These are phyloP conservation scores for Lentinula guzmanii DNA, from an alignment of 768 basidiomycete genomes.

Conservation along the genomic window DNA sequence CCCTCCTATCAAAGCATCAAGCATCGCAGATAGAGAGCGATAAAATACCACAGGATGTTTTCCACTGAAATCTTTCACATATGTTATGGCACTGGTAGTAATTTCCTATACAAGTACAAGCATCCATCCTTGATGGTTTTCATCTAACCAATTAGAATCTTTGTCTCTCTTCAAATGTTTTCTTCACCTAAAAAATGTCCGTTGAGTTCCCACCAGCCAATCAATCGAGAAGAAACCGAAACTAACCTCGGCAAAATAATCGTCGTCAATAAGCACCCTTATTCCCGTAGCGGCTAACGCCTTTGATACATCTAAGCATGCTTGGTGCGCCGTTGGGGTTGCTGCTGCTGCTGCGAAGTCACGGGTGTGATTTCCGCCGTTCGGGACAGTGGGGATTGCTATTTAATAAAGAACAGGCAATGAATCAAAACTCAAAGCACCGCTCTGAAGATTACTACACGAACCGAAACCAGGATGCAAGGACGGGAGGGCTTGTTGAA, in stretches of 20 bases:
- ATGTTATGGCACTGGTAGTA: too few species aligned
- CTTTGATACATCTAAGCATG: conserved; percentile 62
- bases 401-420: neutral
- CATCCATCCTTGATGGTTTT: too few species aligned
- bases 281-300: conserved; percentile 67
- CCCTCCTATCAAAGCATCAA: too few species aligned
- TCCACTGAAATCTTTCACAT: too few species aligned
- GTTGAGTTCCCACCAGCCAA: neutral
- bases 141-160: neutral
- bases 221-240: neutral
- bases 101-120: too few species aligned
- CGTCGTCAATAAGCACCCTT: conserved; percentile 62
- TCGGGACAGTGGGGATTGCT: conserved; percentile 71
- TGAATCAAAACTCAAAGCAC: neutral
- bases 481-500: conserved; percentile 46
- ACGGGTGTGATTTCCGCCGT: conserved; percentile 76
- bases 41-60: too few species aligned
- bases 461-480: conserved; percentile 71
- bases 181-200: conserved; percentile 31
- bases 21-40: too few species aligned
- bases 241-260: conserved; percentile 52
- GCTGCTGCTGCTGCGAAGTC: conserved; percentile 62
- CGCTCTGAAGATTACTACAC: conserved; percentile 7
- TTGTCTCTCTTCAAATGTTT: conserved; percentile 35
- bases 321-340: conserved; percentile 55